phyloP scores from a whole-genome alignment of 164 flowering plant genomes.

The Berberis thunbergii region DNA sequence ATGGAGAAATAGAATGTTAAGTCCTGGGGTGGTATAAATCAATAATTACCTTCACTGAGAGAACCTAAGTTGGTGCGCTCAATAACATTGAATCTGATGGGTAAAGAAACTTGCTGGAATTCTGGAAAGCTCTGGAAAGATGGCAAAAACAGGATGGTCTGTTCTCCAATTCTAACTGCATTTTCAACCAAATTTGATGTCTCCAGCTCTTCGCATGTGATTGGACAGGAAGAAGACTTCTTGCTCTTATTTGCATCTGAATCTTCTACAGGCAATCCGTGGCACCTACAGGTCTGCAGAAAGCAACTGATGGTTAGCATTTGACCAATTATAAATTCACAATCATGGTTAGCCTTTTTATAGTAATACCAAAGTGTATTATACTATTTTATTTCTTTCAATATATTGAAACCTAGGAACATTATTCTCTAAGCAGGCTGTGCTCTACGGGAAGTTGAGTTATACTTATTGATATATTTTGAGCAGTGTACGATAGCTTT shows the following conservation, averaged over 20 bases:
- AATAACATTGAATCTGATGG: conserved; percentile 49
- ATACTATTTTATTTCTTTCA: too few species aligned
- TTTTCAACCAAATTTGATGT: conserved; percentile 38
- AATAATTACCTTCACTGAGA: conserved; percentile 61
- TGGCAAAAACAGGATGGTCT: conserved; percentile 49
- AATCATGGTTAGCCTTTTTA: too few species aligned
- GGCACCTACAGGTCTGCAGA: conserved; percentile 68
- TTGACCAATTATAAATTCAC: not conserved
- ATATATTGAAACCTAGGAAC: too few species aligned
- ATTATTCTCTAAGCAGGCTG: too few species aligned
- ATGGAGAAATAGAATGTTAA: not conserved
- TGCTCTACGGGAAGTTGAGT: too few species aligned
- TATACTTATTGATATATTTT: too few species aligned
- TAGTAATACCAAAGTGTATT: too few species aligned
- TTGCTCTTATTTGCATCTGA: conserved; percentile 12
- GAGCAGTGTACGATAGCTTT: too few species aligned
- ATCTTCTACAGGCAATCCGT: conserved; percentile 46
- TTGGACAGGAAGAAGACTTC: conserved; percentile 34
- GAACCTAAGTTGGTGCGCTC: conserved; percentile 62
- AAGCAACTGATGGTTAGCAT: not conserved
- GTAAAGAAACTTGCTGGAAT: conserved; percentile 31
- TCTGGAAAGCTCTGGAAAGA: conserved; percentile 37
- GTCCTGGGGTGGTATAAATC: not conserved
- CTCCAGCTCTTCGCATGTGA: conserved; percentile 37
- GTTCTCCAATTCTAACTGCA: conserved; percentile 57